These are phyloP conservation scores for Cadophora gregata DNA, from an alignment of 2,329 filamentous ascomycete species.

Conservation along the genomic window DNA sequence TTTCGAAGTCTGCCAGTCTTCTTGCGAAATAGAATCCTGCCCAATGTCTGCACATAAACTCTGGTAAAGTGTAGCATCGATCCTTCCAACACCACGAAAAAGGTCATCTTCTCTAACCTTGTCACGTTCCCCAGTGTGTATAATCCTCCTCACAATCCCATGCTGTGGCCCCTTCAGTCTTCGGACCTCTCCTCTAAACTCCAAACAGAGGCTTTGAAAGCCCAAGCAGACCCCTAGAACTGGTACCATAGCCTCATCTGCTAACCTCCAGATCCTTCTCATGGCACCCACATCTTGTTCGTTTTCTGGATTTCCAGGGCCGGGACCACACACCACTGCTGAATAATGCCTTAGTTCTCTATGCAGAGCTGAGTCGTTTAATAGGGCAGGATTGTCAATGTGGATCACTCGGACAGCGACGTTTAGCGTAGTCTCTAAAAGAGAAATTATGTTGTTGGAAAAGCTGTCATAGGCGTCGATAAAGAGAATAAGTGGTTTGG, in stretches of 20 bases:
- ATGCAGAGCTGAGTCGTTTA: slow-evolving; percentile 53
- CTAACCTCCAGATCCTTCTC: slow-evolving; percentile 72
- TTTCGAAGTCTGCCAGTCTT: slow-evolving; percentile 36
- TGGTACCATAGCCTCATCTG: slow-evolving; percentile 66
- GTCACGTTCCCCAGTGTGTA: slow-evolving; percentile 49
- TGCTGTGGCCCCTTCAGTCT: slow-evolving; percentile 62
- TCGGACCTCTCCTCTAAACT: slow-evolving; percentile 61
- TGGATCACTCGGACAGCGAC: slow-evolving; percentile 73
- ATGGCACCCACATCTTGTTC: slow-evolving; percentile 84
- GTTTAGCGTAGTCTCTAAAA: slow-evolving; percentile 73
- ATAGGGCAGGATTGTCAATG: slow-evolving; percentile 67
- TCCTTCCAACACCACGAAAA: slow-evolving; percentile 40
- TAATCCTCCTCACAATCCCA: slow-evolving; percentile 64
- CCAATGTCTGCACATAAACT: slow-evolving; percentile 47
- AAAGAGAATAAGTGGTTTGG: slow-evolving; percentile 69
- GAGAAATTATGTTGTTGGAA: slow-evolving; percentile 89
- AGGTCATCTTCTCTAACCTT: slow-evolving; percentile 28
- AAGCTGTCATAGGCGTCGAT: slow-evolving; percentile 98
- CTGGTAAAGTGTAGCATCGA: slow-evolving; percentile 50
- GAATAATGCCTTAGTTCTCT: slow-evolving; percentile 67
- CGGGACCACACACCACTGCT: slow-evolving; percentile 88
- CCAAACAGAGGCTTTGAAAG: slow-evolving; percentile 69
- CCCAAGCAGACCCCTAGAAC: slow-evolving; percentile 80
- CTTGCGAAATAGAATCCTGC: slow-evolving; percentile 33
- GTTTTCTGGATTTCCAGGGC: slow-evolving; percentile 80